Conservation (phyloP, 768 basidiomycete species). For the Lentinula sp. region DNA sequence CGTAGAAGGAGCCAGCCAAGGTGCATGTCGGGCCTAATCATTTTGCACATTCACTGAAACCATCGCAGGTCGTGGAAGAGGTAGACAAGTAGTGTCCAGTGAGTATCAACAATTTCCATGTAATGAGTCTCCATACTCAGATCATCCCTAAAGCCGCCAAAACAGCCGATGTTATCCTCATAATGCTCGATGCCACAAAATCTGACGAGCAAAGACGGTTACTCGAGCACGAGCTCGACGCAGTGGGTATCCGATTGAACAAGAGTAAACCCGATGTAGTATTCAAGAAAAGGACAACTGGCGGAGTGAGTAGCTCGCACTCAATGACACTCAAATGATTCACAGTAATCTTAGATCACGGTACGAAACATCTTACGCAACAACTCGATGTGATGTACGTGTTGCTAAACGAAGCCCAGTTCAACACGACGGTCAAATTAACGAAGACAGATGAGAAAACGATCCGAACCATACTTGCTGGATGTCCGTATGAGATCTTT, state of each 20-base stretch:
- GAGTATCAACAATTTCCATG: slow-evolving; percentile 13
- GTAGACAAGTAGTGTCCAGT: slow-evolving; percentile 95
- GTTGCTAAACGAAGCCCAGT: slow-evolving; percentile 23
- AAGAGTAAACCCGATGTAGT: slow-evolving; percentile 88
- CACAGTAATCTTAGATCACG: slow-evolving; percentile 52
- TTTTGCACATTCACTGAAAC: neutral
- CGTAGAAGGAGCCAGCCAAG: slow-evolving; percentile 88
- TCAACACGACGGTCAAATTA: slow-evolving; percentile 89
- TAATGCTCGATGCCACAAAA: slow-evolving; percentile 93
- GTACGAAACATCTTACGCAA: slow-evolving; percentile 25
- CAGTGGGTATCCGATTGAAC: slow-evolving; percentile 94
- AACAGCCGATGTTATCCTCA: slow-evolving; percentile 88
- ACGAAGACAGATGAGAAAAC: slow-evolving; percentile 95
- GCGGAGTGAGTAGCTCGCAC: slow-evolving; percentile 58
- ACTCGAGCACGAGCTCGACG: slow-evolving; percentile 90
- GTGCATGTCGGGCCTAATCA: slow-evolving; percentile 15
- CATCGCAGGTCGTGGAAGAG: slow-evolving; percentile 70
- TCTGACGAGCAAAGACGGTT: slow-evolving; percentile 85
- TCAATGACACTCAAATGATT: neutral
- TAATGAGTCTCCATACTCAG: neutral
- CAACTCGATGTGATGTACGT: too few relatives aligned
- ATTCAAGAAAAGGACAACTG: slow-evolving; percentile 89
- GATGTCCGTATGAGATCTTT: slow-evolving; percentile 45
- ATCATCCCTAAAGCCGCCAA: slow-evolving; percentile 51
- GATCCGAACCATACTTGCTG: slow-evolving; percentile 85